Base-by-base conservation (phyloP, 768 basidiomycete species). In the Boletellus sp. region DNA sequence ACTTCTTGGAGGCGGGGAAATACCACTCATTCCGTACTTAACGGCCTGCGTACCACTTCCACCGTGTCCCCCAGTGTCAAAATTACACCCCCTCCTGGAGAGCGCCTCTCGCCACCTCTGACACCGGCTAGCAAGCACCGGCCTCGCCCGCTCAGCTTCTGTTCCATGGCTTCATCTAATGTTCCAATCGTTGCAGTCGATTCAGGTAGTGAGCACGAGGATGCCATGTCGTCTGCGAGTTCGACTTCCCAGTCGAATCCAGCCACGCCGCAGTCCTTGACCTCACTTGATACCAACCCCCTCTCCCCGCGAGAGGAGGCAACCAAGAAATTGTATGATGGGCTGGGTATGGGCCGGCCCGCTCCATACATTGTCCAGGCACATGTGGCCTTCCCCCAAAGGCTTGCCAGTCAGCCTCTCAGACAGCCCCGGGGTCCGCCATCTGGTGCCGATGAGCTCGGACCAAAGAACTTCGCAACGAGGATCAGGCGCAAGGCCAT, bases 361-460 rank as follows among this genome's bases (percentile, higher is more conserved):
- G 73, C 71, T 26, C 77, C 83, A 23, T 48, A 53, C 31, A 51
- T 62, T 31, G 57, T 60, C 24, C 57, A 57, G 44, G 15, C 52
- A 2, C 44, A 48, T 48, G 54, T 62, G 47, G 61, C 48, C 74
- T 66, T 67, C 48, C 70, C 72, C 26, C 73, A 73, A 47, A 80
- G 83, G 75, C 63, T 84, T 70, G 74, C 74, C 53, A 87, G 83
- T 67, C 83, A 85, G 63, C 85, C 87, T 52, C 76, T 84, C 47
- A 84, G 91, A 68, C 91, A 93, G 74, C 91, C 91, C 60, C 81
- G 84, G 51, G 91, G 91, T 60, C 91, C 91, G 49, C 91, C 91
- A 38, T 87, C 87, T 20, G 85, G 87, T 63, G 82, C 83, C 55
- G 90, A 93, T 62, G 90, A 93, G 64, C 80, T 93, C 43, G 85